Conservation (phyloP, 2,329 filamentous ascomycete genomes). For the Colletotrichum phormii region DNA sequence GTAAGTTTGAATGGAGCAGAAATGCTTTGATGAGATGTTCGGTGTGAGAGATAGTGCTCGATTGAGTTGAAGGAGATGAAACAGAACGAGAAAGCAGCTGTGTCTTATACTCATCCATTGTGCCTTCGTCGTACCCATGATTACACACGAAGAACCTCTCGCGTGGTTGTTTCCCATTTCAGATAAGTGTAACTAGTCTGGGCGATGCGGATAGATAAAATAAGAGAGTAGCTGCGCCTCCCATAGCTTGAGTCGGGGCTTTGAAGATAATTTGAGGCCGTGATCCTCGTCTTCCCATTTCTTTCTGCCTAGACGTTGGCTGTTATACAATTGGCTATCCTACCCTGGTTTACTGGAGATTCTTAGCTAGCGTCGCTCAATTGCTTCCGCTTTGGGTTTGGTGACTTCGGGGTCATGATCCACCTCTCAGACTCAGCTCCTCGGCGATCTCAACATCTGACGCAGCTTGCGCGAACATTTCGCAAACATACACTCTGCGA, state of each 20-base stretch:
- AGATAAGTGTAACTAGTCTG: not conserved
- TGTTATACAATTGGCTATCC: slow-evolving; percentile 4
- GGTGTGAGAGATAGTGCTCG: not conserved
- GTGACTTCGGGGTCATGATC: not conserved
- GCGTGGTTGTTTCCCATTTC: slow-evolving; percentile 8
- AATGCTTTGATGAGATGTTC: not conserved
- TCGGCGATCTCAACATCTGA: not conserved
- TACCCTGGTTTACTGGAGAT: not conserved
- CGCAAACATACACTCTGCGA: not conserved
- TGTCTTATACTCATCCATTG: slow-evolving; percentile 6
- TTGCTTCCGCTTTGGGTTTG: slow-evolving; percentile 32
- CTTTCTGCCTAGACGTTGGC: not conserved
- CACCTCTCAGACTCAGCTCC: not conserved
- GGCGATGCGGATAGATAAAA: too few relatives aligned
- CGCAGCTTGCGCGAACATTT: not conserved
- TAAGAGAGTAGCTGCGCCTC: not conserved
- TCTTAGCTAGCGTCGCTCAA: slow-evolving; percentile 32
- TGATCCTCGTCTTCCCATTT: not conserved
- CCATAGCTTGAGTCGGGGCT: not conserved
- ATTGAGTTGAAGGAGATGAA: not conserved
- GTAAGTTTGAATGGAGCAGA: not conserved
- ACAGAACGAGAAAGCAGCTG: not conserved
- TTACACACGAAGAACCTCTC: not conserved
- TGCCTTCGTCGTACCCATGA: not conserved
- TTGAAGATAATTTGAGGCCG: not conserved